These are phyloP conservation scores for Ocimum tenuiflorum DNA, from an alignment of 257 asterid species.

Conservation along the genomic window DNA sequence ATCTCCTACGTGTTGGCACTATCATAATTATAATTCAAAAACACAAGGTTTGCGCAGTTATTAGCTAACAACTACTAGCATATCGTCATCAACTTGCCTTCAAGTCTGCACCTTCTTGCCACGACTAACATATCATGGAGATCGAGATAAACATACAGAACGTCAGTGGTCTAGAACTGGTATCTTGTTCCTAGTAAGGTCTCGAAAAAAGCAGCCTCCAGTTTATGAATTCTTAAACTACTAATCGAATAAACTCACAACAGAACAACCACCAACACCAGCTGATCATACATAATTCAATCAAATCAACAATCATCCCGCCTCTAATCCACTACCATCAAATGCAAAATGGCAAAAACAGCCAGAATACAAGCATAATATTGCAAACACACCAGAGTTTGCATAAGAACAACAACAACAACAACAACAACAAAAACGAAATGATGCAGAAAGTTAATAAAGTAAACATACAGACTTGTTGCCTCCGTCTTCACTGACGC, in stretches of 20 bases:
- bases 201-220: not conserved
- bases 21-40: not conserved
- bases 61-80: not conserved
- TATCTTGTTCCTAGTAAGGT: not conserved
- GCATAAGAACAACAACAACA: not conserved
- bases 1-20: not conserved
- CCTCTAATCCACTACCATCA: not conserved
- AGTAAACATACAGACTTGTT: slow-evolving; percentile 54
- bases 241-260: not conserved
- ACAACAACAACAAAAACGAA: not conserved
- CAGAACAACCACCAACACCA: not conserved
- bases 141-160: not conserved
- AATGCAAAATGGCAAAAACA: not conserved
- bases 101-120: not conserved
- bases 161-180: not conserved
- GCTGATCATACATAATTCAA: no score
- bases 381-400: not conserved
- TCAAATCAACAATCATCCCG: not conserved
- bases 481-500: slow-evolving; percentile 88
- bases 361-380: not conserved
- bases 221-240: not conserved
- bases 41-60: not conserved
- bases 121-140: not conserved
- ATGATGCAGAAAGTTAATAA: not conserved
- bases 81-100: not conserved